Evolutionary conservation across 1,284 basidiomycete species (phyloP), one percentile per base, ranked within the genome.

Genomic region (Rhodofomes roseus): DNA sequence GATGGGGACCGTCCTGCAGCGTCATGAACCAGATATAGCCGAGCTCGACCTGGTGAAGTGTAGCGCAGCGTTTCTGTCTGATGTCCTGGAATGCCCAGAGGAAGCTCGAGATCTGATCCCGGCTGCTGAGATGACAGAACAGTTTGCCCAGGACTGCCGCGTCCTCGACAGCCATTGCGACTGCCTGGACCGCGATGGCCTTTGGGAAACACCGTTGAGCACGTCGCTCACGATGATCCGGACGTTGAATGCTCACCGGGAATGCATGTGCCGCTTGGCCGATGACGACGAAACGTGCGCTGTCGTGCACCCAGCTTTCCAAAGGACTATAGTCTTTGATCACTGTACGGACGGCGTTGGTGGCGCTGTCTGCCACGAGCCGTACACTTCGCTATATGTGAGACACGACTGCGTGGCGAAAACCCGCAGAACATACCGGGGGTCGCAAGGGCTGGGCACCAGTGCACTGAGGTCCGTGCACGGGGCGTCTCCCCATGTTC

Each of bases 111-210:
- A 87, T 83, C 62, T 87, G 84, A 16, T 81, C 79, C 27, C 73
- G 66, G 2, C 71, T 66, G 41, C 71, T 72, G 4, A 87, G 71
- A 65, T 84, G 82, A 2, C 82, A 81, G 69, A 87, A 85, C 9
- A 87, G 72, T 56, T 79, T 81, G 18, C 77, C 85, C 9, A 87
- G 75, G 5, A 84, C 80, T 1, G 81, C 82, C 4, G 77, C 82
- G 59, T 87, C 85, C 69, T 87, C 77, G 71, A 44, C 77, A 63
- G 34, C 76, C 72, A 7, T 78, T 73, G 66, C 80, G 63, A 64
- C 73, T 73, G 68, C 78, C 75, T 63, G 77, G 77, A 46, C 67
- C 31, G 20, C 79, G 54, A 60, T 79, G 73, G 25, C 69, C 71
- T 48, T 27, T 7, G 52, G 70, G 61, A 57, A 22, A 23, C n/a